A percentile compares a stretch with the other conserved stretches of the same genome.
Conservation (phyloP, 1,139 yeast species). For the Saccharomyces pastorianus region DNA sequence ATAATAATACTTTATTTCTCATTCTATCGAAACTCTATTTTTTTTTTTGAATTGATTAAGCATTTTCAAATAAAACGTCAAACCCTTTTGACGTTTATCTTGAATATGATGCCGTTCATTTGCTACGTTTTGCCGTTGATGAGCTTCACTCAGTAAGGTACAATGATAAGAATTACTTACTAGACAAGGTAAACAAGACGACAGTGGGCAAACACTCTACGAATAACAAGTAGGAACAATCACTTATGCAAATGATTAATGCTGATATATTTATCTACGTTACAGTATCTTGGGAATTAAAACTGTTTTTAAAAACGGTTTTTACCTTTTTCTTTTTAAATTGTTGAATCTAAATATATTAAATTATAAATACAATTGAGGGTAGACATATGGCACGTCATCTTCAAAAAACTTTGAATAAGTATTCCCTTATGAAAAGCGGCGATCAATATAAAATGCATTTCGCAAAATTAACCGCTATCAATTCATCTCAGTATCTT, state of each 20-base stretch:
- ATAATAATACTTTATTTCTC: not conserved
- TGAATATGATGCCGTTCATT: not conserved
- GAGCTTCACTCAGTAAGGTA: not conserved
- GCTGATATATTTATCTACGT: not conserved
- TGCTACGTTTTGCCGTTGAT: not conserved
- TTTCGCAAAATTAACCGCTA: not conserved
- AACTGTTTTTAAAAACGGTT: not conserved
- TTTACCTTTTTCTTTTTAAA: slow-evolving; percentile 3
- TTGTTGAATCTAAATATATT: slow-evolving; percentile 6
- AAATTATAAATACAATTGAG: not conserved
- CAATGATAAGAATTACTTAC: too few relatives aligned
- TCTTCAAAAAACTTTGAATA: not conserved
- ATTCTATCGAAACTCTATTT: not conserved
- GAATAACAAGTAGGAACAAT: slow-evolving; percentile 7
- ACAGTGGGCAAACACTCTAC: too few relatives aligned
- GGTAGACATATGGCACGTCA: not conserved
- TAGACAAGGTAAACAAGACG: not conserved
- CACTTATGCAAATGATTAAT: slow-evolving; percentile 8
- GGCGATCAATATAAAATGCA: not conserved
- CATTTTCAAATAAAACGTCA: not conserved
- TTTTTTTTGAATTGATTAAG: too few relatives aligned
- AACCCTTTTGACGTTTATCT: not conserved
- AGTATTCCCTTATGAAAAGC: not conserved
- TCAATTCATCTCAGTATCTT: slow-evolving; percentile 27
- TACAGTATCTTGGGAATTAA: not conserved